Evolutionary conservation across 495 filamentous ascomycete species (phyloP).

Genomic region (Terfezia boudieri): DNA sequence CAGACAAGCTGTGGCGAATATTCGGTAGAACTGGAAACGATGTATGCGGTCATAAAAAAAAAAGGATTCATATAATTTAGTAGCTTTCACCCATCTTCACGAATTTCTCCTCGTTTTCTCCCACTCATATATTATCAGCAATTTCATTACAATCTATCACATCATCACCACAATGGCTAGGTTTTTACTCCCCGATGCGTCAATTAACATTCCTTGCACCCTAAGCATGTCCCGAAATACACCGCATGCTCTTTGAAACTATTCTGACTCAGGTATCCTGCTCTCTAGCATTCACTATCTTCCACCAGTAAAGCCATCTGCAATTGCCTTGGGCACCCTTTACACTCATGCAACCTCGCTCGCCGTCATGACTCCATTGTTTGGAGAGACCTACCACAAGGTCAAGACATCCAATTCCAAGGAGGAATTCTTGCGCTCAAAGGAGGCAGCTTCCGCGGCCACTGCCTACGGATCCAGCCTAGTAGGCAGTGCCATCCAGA

Average conservation of each 20-base stretch:
- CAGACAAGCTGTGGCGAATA: no score
- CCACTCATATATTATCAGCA: neutral
- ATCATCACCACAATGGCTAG: neutral
- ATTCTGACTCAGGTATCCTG: neutral
- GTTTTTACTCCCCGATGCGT: neutral
- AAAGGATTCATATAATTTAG: neutral
- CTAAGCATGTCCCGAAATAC: neutral
- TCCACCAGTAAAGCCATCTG: constrained; percentile 90
- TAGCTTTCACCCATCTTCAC: neutral
- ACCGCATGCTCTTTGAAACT: neutral
- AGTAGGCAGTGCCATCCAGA: constrained; percentile 68
- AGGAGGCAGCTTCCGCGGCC: constrained; percentile 71
- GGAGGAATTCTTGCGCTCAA: constrained; percentile 86
- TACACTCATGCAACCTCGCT: constrained; percentile 77
- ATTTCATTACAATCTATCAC: neutral
- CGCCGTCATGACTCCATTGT: constrained; percentile 67
- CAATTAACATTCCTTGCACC: neutral
- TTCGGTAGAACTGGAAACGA: neutral
- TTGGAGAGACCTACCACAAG: constrained; percentile 86
- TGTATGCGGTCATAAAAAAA: neutral
- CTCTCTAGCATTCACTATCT: constrained; percentile 28
- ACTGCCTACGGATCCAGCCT: constrained; percentile 79
- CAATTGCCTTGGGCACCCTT: constrained; percentile 81
- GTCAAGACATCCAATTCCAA: constrained; percentile 81
- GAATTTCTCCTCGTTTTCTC: neutral